Evolutionary conservation across 1,284 basidiomycete species (phyloP).

Genomic region (Heliocybe sulcata): DNA sequence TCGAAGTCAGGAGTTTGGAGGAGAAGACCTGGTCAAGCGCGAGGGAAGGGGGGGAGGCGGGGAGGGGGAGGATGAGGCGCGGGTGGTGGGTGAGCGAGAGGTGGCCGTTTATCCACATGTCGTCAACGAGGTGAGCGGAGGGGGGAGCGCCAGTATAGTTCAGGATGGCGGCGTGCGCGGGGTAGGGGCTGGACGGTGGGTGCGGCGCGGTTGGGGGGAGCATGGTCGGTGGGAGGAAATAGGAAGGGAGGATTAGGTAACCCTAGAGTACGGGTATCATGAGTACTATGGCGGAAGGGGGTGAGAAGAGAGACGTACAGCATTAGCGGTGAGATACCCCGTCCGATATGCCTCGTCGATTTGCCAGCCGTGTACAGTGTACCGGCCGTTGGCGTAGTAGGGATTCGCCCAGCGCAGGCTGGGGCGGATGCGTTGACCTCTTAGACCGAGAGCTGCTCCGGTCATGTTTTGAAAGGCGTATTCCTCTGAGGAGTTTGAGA

Average conservation of each 20-base stretch:
- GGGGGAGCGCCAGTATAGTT: not conserved
- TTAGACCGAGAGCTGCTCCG: not conserved
- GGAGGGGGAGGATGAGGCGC: not conserved
- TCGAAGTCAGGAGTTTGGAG: not conserved
- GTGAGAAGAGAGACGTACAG: not conserved
- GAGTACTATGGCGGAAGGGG: not conserved
- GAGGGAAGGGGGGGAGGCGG: not conserved
- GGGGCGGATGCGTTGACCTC: not conserved
- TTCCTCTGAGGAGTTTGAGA: not conserved
- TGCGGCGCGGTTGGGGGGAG: not conserved
- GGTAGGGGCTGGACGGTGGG: not conserved
- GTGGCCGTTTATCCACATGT: not conserved
- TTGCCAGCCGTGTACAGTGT: slow-evolving; percentile 1
- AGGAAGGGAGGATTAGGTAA: not conserved
- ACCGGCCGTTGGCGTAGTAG: not conserved
- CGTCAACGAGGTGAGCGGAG: not conserved
- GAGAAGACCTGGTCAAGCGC: not conserved
- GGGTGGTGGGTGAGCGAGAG: not conserved
- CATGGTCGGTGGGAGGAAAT: not conserved
- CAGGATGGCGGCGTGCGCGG: not conserved
- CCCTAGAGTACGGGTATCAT: not conserved
- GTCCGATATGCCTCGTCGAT: not conserved
- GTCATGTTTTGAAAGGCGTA: not conserved
- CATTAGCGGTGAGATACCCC: not conserved
- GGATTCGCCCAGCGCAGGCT: not conserved